Evolutionary conservation across 75 land plant genomes (phyloP).

Genomic region (Sequoiadendron giganteum): DNA sequence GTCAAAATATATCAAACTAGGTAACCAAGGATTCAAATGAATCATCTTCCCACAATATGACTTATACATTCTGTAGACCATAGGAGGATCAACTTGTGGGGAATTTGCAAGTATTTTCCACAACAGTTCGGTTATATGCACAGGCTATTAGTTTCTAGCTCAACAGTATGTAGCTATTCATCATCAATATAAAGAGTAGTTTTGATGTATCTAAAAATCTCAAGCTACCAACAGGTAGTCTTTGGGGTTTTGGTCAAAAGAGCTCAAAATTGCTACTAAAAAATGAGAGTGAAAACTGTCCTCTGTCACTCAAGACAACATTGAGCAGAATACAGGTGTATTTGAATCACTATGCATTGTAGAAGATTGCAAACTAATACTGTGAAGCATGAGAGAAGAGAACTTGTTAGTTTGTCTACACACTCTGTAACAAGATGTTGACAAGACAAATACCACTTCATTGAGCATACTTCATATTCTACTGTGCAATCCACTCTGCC

Average conservation of each 20-base stretch:
- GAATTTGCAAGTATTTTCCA: not conserved
- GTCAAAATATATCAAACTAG: not conserved
- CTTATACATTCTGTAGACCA: not conserved
- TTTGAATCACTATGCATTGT: too few relatives aligned
- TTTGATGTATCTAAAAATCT: not conserved
- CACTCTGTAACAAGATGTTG: too few relatives aligned
- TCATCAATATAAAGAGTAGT: not conserved
- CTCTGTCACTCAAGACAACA: too few relatives aligned
- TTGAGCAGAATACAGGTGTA: too few relatives aligned
- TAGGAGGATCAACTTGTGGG: not conserved
- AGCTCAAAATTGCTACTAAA: not conserved
- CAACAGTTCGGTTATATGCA: not conserved
- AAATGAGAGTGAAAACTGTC: too few relatives aligned
- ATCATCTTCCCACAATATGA: not conserved
- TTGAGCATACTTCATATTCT: too few relatives aligned
- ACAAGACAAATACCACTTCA: too few relatives aligned
- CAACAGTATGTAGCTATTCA: not conserved
- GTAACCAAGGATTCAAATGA: not conserved
- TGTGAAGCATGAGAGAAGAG: too few relatives aligned
- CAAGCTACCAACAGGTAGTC: not conserved
- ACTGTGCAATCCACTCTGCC: too few relatives aligned
- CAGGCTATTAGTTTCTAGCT: not conserved
- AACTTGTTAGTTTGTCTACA: too few relatives aligned
- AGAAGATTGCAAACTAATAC: too few relatives aligned
- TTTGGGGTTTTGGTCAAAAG: not conserved